Evolutionary conservation across 2,329 filamentous ascomycete species (phyloP).

Genomic region (Colletotrichum costaricense): DNA sequence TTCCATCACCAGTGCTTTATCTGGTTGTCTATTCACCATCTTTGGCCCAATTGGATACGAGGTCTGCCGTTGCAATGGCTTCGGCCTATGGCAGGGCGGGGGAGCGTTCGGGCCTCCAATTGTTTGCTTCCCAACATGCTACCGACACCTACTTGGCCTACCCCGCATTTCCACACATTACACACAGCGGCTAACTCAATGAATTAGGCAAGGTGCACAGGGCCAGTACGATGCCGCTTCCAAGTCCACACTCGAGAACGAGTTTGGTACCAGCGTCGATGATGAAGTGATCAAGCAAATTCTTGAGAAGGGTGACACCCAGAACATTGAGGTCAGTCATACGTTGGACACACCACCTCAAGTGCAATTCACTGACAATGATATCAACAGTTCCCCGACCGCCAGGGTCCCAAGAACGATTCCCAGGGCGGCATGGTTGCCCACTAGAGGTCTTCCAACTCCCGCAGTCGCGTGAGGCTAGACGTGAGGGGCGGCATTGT

Average conservation of each 20-base stretch:
- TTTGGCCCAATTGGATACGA: background rate
- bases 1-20: background rate
- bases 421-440: slow-evolving; percentile 55
- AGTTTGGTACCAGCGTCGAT: slow-evolving; percentile 85
- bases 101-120: background rate
- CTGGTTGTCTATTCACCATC: no score
- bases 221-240: slow-evolving; percentile 82
- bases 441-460: slow-evolving; percentile 48
- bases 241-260: slow-evolving; percentile 79
- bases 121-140: background rate
- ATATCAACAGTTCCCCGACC: slow-evolving; percentile 59
- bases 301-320: slow-evolving; percentile 77
- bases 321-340: slow-evolving; percentile 65
- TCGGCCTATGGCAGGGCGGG: background rate
- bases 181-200: background rate
- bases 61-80: background rate
- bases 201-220: slow-evolving; percentile 82
- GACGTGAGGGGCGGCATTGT: background rate
- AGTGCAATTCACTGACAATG: background rate
- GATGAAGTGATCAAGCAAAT: slow-evolving; percentile 88
- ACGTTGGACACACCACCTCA: background rate
- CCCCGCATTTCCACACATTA: background rate
- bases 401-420: slow-evolving; percentile 66
- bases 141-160: background rate
- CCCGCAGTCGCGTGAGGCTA: background rate